phyloP scores from a whole-genome alignment of 345 rosid species.

The Citrus glauca region DNA sequence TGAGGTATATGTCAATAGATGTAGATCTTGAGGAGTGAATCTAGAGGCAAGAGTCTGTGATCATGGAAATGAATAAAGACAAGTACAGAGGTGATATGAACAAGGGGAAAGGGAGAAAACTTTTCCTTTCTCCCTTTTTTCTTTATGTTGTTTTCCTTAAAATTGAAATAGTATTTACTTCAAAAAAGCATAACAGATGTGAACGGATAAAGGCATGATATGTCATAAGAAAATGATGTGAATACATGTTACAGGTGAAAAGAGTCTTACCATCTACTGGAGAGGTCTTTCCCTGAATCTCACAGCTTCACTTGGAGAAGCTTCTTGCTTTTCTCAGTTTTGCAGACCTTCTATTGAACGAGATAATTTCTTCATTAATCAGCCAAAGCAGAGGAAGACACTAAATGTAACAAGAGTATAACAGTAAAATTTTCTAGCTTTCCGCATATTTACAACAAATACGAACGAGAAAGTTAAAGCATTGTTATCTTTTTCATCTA shows the following conservation, averaged over 20 bases:
- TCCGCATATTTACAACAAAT: slow-evolving; percentile 6
- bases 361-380: slow-evolving; percentile 21
- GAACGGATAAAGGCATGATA: background rate
- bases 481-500: slow-evolving; percentile 11
- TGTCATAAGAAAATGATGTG: background rate
- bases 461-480: slow-evolving; percentile 12
- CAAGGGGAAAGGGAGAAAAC: slow-evolving; percentile 1
- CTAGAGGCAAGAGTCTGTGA: background rate
- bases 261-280: background rate
- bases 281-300: slow-evolving; percentile 11
- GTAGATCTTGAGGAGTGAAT: slow-evolving; percentile 1
- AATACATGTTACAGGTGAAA: slow-evolving; percentile 1
- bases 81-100: slow-evolving; percentile 14
- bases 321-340: slow-evolving; percentile 4
- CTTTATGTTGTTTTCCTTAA: slow-evolving; percentile 1
- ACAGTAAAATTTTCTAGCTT: slow-evolving; percentile 18
- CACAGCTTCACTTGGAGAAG: slow-evolving; percentile 10
- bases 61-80: slow-evolving; percentile 5
- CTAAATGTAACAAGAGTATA: background rate
- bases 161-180: background rate
- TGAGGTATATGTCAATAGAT: slow-evolving; percentile 5
- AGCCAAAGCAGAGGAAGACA: slow-evolving; percentile 9
- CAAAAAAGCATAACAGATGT: background rate
- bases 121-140: background rate
- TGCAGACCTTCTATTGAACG: slow-evolving; percentile 16